A percentile compares a stretch with the other conserved stretches of the same genome.
phyloP scores from a whole-genome alignment of 1,284 basidiomycete species.

The Wallemia hederae region DNA sequence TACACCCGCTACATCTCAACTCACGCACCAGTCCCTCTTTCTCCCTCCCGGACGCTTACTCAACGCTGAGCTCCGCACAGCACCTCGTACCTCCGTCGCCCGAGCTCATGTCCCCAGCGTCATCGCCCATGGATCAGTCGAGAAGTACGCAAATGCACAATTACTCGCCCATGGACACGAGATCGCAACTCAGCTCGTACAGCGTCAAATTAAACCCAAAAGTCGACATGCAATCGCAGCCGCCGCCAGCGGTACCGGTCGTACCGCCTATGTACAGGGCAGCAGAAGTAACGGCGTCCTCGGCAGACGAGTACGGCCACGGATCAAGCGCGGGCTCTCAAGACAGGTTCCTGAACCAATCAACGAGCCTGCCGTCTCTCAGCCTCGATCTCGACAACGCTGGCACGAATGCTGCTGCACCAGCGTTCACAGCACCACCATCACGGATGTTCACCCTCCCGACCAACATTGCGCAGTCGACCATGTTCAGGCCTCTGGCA shows the following conservation, averaged over 20 bases:
- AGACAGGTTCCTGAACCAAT: neutral
- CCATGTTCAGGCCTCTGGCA: neutral
- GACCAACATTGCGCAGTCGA: neutral
- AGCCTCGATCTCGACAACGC: neutral
- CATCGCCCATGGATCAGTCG: neutral
- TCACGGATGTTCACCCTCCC: neutral
- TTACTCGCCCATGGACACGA: neutral
- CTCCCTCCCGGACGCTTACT: neutral
- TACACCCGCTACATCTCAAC: neutral
- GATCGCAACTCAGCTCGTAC: neutral
- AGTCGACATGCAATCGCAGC: neutral
- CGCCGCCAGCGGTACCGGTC: neutral
- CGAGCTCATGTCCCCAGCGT: neutral
- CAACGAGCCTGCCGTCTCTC: neutral
- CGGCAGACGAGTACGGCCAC: neutral
- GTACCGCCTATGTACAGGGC: neutral
- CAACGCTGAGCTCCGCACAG: neutral
- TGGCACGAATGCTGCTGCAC: neutral
- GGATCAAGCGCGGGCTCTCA: neutral
- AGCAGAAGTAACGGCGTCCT: neutral
- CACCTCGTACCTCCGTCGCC: neutral
- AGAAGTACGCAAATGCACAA: neutral
- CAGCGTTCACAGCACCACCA: neutral
- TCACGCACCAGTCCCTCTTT: neutral
- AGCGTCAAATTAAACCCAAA: neutral